Percentiles rank a stretch among this genome's conserved stretches.
phyloP scores from a whole-genome alignment of 805 yeast genomes.

The Candida tallmaniae region DNA sequence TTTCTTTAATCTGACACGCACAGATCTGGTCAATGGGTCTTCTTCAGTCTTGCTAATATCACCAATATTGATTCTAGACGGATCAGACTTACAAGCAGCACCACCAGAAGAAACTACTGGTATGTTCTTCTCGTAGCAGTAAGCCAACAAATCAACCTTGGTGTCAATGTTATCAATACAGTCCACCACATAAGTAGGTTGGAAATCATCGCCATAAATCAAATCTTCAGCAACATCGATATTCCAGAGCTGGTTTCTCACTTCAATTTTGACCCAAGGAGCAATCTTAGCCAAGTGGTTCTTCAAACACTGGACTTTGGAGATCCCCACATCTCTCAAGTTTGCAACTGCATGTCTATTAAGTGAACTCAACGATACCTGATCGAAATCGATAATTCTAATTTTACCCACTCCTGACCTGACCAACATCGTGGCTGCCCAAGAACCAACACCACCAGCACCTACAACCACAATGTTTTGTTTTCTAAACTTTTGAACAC shows the following conservation, averaged over 20 bases:
- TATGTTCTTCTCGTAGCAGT: slow-evolving; percentile 55
- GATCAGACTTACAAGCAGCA: slow-evolving; percentile 95
- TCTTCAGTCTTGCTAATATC: slow-evolving; percentile 90
- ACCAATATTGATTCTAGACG: slow-evolving; percentile 83
- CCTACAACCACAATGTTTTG: slow-evolving; percentile 80
- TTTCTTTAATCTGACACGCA: slow-evolving; percentile 76
- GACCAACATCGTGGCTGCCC: slow-evolving; percentile 87
- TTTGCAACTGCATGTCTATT: slow-evolving; percentile 95
- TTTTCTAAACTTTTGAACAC: slow-evolving; percentile 65
- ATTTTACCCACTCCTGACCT: slow-evolving; percentile 84
- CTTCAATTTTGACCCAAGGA: slow-evolving; percentile 90
- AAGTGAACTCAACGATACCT: slow-evolving; percentile 85
- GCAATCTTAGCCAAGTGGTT: slow-evolving; percentile 68
- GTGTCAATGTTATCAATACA: slow-evolving; percentile 97
- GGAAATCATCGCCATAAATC: slow-evolving; percentile 41
- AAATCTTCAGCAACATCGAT: slow-evolving; percentile 60
- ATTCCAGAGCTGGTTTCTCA: slow-evolving; percentile 74
- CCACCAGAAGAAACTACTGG: slow-evolving; percentile 92
- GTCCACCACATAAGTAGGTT: slow-evolving; percentile 81
- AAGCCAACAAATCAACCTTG: slow-evolving; percentile 84
- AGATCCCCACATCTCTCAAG: slow-evolving; percentile 84
- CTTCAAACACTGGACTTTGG: slow-evolving; percentile 80
- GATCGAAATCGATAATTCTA: slow-evolving; percentile 90
- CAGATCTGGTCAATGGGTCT: slow-evolving; percentile 86
- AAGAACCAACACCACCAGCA: slow-evolving; percentile 98